Conservation (phyloP, 169 alveolate species). For the Eimeria nieschulzi region DNA sequence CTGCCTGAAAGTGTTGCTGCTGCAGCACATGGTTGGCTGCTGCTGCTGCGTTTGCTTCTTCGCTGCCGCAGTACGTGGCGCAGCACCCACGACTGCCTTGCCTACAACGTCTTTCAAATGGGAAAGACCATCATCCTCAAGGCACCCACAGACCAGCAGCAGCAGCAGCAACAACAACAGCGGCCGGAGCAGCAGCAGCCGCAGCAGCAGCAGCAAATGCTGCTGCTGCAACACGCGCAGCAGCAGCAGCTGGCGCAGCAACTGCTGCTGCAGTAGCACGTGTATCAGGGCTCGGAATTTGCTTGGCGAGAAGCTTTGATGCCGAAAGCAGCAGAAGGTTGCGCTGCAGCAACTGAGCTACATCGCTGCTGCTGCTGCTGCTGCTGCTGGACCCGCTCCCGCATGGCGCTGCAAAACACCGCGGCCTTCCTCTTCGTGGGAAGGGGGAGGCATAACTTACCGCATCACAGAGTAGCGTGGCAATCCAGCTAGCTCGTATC, state of each 20-base stretch:
- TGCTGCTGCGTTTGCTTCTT: background rate
- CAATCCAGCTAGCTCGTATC: no score
- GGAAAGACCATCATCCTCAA: background rate
- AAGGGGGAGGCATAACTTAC: no score
- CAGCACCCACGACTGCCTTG: conserved; percentile 44
- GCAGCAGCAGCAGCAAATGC: conserved; percentile 11
- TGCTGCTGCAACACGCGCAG: conserved; percentile 11
- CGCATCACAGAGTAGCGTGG: no score
- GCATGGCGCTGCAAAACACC: no score
- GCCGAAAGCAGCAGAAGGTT: background rate
- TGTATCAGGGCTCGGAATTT: background rate
- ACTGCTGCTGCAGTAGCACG: background rate
- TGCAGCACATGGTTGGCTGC: background rate
- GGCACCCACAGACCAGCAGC: background rate
- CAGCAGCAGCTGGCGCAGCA: conserved; percentile 14
- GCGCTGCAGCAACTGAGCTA: background rate
- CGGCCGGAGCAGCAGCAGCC: background rate
- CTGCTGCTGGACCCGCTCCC: no score
- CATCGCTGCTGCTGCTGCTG: background rate
- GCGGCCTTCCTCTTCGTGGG: no score
- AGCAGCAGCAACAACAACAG: conserved; percentile 17
- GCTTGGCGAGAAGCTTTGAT: background rate
- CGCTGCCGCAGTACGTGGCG: conserved; percentile 54
- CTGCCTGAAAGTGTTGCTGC: background rate
- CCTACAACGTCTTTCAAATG: conserved; percentile 50